Evolutionary conservation across 1,284 basidiomycete genomes (phyloP).

Genomic region (Trichosporon sp.): DNA sequence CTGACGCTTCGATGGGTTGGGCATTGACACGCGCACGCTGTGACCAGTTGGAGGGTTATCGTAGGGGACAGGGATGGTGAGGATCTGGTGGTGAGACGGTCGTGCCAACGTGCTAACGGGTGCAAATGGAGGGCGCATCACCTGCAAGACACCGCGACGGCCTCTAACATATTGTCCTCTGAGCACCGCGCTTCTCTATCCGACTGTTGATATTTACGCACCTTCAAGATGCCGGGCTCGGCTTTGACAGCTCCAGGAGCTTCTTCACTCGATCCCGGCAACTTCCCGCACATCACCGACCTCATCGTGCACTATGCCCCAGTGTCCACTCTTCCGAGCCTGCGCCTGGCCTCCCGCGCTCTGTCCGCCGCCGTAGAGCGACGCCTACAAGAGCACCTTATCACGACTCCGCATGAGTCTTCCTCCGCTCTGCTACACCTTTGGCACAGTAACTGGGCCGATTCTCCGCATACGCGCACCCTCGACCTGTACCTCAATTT

Average conservation of each 20-base stretch:
- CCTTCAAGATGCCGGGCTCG: background rate
- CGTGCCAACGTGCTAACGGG: too few relatives aligned
- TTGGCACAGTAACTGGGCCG: background rate
- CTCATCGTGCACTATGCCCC: background rate
- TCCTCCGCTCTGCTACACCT: background rate
- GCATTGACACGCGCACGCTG: too few relatives aligned
- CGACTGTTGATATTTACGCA: background rate
- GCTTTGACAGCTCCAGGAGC: background rate
- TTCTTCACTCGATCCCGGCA: background rate
- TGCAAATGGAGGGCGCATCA: background rate
- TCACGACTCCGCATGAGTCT: background rate
- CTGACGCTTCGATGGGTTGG: too few relatives aligned
- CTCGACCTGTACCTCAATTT: background rate
- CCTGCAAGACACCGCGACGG: too few relatives aligned
- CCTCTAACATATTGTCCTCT: background rate
- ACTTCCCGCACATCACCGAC: background rate
- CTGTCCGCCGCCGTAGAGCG: background rate
- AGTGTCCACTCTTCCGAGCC: background rate
- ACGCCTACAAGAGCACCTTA: background rate
- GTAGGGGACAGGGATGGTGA: too few relatives aligned
- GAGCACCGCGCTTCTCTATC: background rate
- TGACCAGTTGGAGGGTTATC: too few relatives aligned
- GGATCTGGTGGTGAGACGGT: too few relatives aligned
- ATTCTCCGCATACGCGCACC: background rate
- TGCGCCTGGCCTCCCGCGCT: background rate